Conservation (phyloP, 352 stramenopile species). For the Peronospora destructor region DNA sequence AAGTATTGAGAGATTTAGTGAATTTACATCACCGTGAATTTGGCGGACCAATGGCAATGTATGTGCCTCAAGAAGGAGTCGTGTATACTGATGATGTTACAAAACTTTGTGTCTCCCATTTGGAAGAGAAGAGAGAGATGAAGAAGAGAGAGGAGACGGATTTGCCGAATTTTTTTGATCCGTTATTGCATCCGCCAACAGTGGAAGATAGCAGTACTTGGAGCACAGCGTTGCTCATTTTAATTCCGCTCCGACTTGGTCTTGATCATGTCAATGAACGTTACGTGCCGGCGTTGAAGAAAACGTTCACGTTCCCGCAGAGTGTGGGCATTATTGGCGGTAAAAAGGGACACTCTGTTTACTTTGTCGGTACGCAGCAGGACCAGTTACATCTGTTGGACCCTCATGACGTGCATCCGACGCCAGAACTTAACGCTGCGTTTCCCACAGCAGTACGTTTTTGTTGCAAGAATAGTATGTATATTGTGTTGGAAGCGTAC, state of each 20-base stretch:
- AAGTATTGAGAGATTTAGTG: slow-evolving; percentile 84
- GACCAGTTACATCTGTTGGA: slow-evolving; percentile 79
- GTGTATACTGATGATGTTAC: slow-evolving; percentile 76
- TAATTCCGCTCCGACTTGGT: slow-evolving; percentile 89
- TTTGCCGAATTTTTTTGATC: slow-evolving; percentile 65
- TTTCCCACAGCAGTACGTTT: slow-evolving; percentile 62
- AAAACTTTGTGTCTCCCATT: slow-evolving; percentile 61
- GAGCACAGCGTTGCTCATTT: slow-evolving; percentile 84
- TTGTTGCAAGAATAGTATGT: background rate
- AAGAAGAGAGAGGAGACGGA: slow-evolving; percentile 1
- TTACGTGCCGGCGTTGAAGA: slow-evolving; percentile 69
- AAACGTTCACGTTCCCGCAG: slow-evolving; percentile 87
- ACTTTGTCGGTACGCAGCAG: slow-evolving; percentile 90
- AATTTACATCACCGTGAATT: slow-evolving; percentile 56
- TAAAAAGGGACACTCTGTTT: slow-evolving; percentile 91
- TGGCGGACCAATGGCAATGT: slow-evolving; percentile 49
- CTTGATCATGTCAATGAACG: slow-evolving; percentile 79
- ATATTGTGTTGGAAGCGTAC: background rate
- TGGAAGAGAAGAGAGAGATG: slow-evolving; percentile 22
- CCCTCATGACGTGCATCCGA: slow-evolving; percentile 71
- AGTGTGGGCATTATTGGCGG: slow-evolving; percentile 93
- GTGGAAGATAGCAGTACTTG: slow-evolving; percentile 49
- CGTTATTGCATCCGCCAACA: slow-evolving; percentile 67
- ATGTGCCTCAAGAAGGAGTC: slow-evolving; percentile 78
- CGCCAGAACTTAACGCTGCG: slow-evolving; percentile 56